Conservation (phyloP, 202 grass and related monocot genomes). For the Digitaria exilis region DNA sequence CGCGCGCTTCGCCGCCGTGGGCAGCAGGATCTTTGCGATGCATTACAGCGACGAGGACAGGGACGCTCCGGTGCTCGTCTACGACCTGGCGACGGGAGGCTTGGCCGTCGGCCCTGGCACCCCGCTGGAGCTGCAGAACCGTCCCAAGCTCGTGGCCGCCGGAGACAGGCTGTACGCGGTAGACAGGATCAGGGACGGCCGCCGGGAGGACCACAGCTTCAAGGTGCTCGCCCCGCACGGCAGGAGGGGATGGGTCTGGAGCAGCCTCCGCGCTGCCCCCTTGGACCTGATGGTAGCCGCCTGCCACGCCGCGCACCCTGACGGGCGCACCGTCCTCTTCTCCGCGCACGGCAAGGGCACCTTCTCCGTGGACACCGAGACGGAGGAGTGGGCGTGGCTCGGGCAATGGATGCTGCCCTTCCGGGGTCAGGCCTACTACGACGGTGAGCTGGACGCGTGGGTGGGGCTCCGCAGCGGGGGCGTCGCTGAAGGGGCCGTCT, state of each 20-base stretch:
- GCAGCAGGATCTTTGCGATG: not conserved
- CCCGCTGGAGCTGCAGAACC: not conserved
- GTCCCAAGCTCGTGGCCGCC: not conserved
- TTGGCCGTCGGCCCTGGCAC: not conserved
- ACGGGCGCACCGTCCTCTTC: slow-evolving; percentile 1
- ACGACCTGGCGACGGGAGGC: not conserved
- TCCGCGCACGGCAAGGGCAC: not conserved
- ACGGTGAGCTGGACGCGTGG: slow-evolving; percentile 1
- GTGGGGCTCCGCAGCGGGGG: not conserved
- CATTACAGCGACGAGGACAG: not conserved
- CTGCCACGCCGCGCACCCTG: slow-evolving; percentile 4
- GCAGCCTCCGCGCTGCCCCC: not conserved
- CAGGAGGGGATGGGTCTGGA: not conserved
- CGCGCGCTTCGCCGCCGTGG: not conserved
- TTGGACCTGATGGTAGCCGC: not conserved
- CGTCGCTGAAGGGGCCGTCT: not conserved
- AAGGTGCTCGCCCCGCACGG: not conserved
- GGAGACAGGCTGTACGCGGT: not conserved
- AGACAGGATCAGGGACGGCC: too few species aligned
- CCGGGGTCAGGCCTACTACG: not conserved
- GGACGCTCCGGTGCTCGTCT: not conserved
- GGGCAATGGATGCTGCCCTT: slow-evolving; percentile 3
- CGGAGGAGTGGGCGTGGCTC: not conserved
- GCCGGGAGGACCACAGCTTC: too few species aligned
- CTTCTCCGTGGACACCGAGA: not conserved